Evolutionary conservation across 495 filamentous ascomycete genomes (phyloP).

Genomic region (Penicillium longicatenatum): DNA sequence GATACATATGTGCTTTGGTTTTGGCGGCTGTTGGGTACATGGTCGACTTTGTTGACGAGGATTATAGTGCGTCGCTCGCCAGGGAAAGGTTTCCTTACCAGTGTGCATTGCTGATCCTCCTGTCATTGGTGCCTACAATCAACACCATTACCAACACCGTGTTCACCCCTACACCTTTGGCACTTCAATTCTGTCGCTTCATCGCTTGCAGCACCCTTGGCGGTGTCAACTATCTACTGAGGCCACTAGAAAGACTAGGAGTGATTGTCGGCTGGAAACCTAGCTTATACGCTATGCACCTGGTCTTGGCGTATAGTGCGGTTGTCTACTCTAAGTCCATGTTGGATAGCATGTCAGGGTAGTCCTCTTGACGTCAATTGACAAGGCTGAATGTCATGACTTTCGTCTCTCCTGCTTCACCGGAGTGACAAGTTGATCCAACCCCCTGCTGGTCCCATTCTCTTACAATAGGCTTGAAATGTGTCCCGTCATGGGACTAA

Average conservation of each 20-base stretch:
- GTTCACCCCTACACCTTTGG: not conserved
- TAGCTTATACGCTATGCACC: conserved; percentile 15
- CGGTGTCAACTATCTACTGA: not conserved
- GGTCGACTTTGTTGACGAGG: conserved; percentile 7
- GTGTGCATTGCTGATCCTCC: conserved; percentile 7
- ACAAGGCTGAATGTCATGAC: not conserved
- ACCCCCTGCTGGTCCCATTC: not conserved
- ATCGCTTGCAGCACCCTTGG: conserved; percentile 5
- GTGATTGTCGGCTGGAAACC: conserved; percentile 9
- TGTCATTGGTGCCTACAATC: conserved; percentile 11
- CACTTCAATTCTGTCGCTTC: conserved; percentile 3
- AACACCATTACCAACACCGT: conserved; percentile 6
- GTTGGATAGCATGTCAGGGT: not conserved
- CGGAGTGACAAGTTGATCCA: not conserved
- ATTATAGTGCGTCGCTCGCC: not conserved
- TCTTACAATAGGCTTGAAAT: not conserved
- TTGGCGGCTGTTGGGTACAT: conserved; percentile 6
- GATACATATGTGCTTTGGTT: conserved; percentile 8
- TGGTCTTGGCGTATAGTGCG: conserved; percentile 6
- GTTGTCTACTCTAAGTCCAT: conserved; percentile 9
- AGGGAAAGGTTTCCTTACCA: conserved; percentile 13
- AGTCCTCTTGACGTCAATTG: not conserved
- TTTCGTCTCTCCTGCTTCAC: not conserved
- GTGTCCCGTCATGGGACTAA: not conserved
- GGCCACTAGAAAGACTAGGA: conserved; percentile 12